These are phyloP conservation scores for Aspergillus persii DNA, from an alignment of 2,329 filamentous ascomycete genomes.

Conservation along the genomic window DNA sequence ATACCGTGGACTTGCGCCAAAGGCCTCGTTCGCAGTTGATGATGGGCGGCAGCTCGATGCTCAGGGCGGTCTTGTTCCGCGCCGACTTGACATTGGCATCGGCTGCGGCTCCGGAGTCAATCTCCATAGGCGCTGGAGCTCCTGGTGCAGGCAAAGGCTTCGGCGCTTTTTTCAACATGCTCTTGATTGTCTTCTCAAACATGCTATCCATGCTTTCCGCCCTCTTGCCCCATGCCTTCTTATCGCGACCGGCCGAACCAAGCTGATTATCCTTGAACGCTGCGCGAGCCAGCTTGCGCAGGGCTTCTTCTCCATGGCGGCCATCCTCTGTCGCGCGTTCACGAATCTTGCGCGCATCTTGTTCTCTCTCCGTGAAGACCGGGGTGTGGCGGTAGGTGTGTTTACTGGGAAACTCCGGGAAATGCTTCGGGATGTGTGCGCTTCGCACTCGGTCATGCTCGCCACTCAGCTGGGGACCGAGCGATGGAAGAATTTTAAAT, in stretches of 20 bases:
- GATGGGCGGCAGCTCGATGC: slow-evolving; percentile 46
- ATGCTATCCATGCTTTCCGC: slow-evolving; percentile 47
- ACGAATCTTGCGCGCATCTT: slow-evolving; percentile 58
- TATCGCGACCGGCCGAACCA: slow-evolving; percentile 42
- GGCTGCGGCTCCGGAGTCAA: slow-evolving; percentile 24
- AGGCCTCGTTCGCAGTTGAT: slow-evolving; percentile 62
- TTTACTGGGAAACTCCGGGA: slow-evolving; percentile 61
- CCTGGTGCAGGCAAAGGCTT: slow-evolving; percentile 27
- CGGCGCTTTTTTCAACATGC: slow-evolving; percentile 43
- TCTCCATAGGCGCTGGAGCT: slow-evolving; percentile 30
- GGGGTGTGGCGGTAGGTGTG: slow-evolving; percentile 63
- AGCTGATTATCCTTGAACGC: slow-evolving; percentile 42
- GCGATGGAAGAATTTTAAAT: slow-evolving; percentile 40
- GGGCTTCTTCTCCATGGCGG: slow-evolving; percentile 62
- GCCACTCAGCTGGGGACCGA: slow-evolving; percentile 53
- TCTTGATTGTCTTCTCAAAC: slow-evolving; percentile 57
- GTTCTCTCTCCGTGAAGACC: slow-evolving; percentile 58
- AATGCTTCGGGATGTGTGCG: slow-evolving; percentile 58
- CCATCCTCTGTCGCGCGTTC: slow-evolving; percentile 66
- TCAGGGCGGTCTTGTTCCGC: slow-evolving; percentile 27
- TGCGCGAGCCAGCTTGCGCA: slow-evolving; percentile 59
- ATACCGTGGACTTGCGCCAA: slow-evolving; percentile 51
- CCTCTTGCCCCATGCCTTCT: slow-evolving; percentile 39
- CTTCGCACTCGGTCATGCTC: slow-evolving; percentile 46
- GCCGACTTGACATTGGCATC: slow-evolving; percentile 27